Base-by-base conservation (phyloP, 208 protist genomes). In the Acanthamoeba sp. region DNA sequence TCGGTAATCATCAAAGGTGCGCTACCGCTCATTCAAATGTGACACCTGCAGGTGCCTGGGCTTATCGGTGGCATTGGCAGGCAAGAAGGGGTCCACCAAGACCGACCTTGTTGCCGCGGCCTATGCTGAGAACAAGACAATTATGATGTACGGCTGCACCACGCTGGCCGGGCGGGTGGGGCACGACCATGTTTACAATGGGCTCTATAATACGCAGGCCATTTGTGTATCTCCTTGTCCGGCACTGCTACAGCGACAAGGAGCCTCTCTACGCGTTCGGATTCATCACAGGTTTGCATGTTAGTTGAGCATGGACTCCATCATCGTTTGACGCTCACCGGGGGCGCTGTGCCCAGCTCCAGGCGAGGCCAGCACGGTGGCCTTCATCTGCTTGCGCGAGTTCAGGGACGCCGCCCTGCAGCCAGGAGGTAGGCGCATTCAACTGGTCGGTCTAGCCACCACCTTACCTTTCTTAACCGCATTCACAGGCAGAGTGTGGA, bases 171-270 rank as follows among this genome's bases (percentile, higher is more conserved):
- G n/a, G n/a, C n/a, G n/a, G n/a, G n/a, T 71, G 32, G 24, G n/a
- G 2, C 24, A 42, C 2, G 27, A 3, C 27, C 27, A 18, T 32
- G 27, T 64, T n/a, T n/a, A n/a, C n/a, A n/a, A n/a, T n/a, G n/a
- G n/a, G n/a, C n/a, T n/a, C n/a, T 66, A 9, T 10, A 22, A 32
- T 32, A 71, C 64, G 32, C 78, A 87, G 78, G 78, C 78, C 78
- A 2, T 87, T 62, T 27, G 45, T 59, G n/a, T 87, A 87, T n/a
- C 45, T 87, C 9, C 78, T 87, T 18, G 78, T 62, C n/a, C 78
- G 78, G 10, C 78, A 87, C 42, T 87, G 78, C 48, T 87, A 87
- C 29, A 59, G 45, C 48, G 78, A 87, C 78, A 87, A 87, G 78
- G 78, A 87, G 22, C 78, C 78, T 32, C 78, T 87, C n/a, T 87